A percentile compares a stretch with the other conserved stretches of the same genome.
Evolutionary conservation across 768 basidiomycete genomes (phyloP).

Genomic region (Dendrothele bispora): DNA sequence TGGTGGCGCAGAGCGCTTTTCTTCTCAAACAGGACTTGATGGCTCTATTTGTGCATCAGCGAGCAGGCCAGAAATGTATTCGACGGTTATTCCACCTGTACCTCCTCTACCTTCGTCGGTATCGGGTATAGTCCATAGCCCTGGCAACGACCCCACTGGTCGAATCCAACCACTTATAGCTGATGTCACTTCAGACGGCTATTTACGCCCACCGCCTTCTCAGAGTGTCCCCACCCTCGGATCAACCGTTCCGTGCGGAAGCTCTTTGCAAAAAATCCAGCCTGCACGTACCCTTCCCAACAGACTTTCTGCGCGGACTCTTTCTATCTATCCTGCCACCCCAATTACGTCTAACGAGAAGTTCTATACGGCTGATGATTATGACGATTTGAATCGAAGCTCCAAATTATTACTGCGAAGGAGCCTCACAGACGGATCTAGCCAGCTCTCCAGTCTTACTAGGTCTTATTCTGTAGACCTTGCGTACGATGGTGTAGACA

Average conservation of each 20-base stretch:
- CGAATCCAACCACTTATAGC: constrained; percentile 3
- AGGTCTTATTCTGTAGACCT: constrained; percentile 18
- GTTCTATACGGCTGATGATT: constrained; percentile 40
- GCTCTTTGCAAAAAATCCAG: not conserved
- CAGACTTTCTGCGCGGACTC: constrained; percentile 40
- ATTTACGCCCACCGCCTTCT: constrained; percentile 4
- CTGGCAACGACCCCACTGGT: constrained; percentile 2
- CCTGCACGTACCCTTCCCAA: constrained; percentile 38
- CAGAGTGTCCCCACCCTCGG: constrained; percentile 4
- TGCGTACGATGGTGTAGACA: constrained; percentile 57
- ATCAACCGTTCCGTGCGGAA: not conserved
- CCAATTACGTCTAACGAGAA: constrained; percentile 34
- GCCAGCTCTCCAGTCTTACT: constrained; percentile 21
- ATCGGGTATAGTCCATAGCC: no score
- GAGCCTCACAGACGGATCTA: constrained; percentile 21
- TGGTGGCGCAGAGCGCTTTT: constrained; percentile 67
- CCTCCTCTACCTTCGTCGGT: not conserved
- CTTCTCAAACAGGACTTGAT: constrained; percentile 43
- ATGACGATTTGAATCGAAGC: constrained; percentile 35
- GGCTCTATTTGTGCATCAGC: constrained; percentile 58
- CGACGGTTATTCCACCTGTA: constrained; percentile 24
- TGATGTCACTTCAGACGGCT: not conserved
- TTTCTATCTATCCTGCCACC: constrained; percentile 48
- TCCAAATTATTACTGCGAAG: constrained; percentile 27
- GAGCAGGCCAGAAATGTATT: no score